Base-by-base conservation (phyloP, 2,329 filamentous ascomycete species). In the Celoporthe dispersa region DNA sequence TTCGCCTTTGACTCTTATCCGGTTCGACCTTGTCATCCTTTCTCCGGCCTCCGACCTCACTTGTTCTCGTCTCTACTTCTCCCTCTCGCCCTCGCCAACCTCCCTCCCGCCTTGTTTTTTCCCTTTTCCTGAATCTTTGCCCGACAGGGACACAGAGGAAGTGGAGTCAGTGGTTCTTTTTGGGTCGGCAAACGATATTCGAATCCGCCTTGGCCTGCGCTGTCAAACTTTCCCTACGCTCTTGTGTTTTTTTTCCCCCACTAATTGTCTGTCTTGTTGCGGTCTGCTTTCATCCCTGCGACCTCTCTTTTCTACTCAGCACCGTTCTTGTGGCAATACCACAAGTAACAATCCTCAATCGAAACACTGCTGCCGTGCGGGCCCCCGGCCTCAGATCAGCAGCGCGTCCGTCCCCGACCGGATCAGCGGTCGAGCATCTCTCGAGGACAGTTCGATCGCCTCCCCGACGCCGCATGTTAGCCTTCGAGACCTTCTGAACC, bases 1-100 rank as follows among this genome's bases (percentile, higher is more conserved):
- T 66, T 70, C 70, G 70, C 59, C 70, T 72, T 72, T 70, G 68
- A 70, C 39, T 64, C 70, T 68, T 35, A 39, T 68, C 39, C 64
- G 44, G 39, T 33, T 62, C 59, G 66, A 66, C 64, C 39, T 31
- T 39, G 33, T 31, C 35, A 31, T 53, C 19, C 53, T 28, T 33
- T 53, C 12, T 33, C 41, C 61, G 28, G n/a, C 33, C 57, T 64
- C 61, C 67, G 35, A 65, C 28, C 67, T 68, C 51, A 35, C 31
- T 19, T 31, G 25, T 31, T 41, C 35, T 8, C 33, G 22, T 63
- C 39, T 31, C 39, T 41, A 14, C 39, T 31, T 37, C 33, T 48
- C 41, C 6, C 63, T 66, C 55, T 55, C 51, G 35, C 37, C 22
- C 37, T 51, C 65, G 37, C 44, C 69, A 61, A 39, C 66, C 53